Base-by-base conservation (phyloP, 495 filamentous ascomycete genomes). In the Barbatosphaeria neglecta region DNA sequence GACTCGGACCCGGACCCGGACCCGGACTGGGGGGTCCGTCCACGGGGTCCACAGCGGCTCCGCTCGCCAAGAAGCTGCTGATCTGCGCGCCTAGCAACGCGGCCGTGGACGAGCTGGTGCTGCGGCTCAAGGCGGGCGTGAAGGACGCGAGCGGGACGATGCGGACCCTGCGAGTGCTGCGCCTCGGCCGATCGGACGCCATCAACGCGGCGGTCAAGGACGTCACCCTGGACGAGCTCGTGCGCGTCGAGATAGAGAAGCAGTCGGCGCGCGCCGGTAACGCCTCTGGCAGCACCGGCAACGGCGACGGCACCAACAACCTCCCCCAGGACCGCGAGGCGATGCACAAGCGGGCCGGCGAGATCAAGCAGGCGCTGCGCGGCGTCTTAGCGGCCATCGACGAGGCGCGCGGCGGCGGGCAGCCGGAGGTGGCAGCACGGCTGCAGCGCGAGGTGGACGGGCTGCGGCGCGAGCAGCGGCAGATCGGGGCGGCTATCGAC, bases 41-140 rank as follows among this genome's bases (percentile, higher is more conserved):
- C n/a, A n/a, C n/a, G n/a, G n/a, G n/a, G n/a, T n/a, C n/a, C n/a
- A n/a, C n/a, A n/a, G n/a, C n/a, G n/a, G n/a, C n/a, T n/a, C n/a
- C n/a, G n/a, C n/a, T n/a, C n/a, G n/a, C 73, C 1, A 94, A 90
- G 66, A 98, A 97, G 60, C 73, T 98, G 19, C 75, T 98, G 25
- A 83, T 98, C 19, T 98, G 92, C 54, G 92, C 92, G 20, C 92
- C 92, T 20, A 95, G 87, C 72, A 98, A 98, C 61, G 92, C 92
- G 4, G 92, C 92, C 20, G 92, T 97, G 2, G 92, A 98, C 59
- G 92, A 98, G 62, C 64, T 98, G 44, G 92, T 98, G 13, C 80
- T 96, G 62, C 81, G 92, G 64, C 79, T 98, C 54, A 96, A 92
- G 65, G 68, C 82, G 41, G 92, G 92, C 3, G 75, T 97, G 39